Evolutionary conservation across 495 filamentous ascomycete genomes (phyloP).

Genomic region (Cercophora sp.): DNA sequence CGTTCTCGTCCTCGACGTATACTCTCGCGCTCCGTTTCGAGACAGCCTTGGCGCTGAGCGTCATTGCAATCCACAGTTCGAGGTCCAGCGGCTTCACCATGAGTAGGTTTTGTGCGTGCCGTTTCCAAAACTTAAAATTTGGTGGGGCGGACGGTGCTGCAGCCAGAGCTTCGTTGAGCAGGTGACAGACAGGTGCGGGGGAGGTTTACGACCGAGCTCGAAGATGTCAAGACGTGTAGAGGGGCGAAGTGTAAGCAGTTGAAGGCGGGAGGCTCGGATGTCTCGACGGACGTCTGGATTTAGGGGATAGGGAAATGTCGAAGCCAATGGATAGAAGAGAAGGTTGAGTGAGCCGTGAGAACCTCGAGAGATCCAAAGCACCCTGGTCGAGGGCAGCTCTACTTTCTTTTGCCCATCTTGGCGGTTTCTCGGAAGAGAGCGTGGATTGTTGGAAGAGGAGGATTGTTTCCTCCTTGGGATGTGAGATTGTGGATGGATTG

Average conservation of each 20-base stretch:
- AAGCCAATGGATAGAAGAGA: not conserved
- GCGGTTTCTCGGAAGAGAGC: not conserved
- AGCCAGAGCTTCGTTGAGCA: no score
- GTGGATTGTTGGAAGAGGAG: no score
- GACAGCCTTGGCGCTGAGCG: constrained; percentile 15
- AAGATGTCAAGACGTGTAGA: no score
- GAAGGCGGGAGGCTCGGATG: no score
- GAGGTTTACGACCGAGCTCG: no score
- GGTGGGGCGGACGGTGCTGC: not conserved
- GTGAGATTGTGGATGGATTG: no score
- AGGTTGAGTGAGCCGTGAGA: not conserved
- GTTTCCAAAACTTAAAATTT: not conserved
- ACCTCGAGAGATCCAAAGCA: constrained; percentile 12
- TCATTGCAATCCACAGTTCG: constrained; percentile 22
- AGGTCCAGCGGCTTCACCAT: no score
- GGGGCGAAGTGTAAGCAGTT: no score
- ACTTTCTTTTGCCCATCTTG: constrained; percentile 16
- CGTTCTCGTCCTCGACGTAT: constrained; percentile 21
- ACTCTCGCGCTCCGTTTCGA: constrained; percentile 24
- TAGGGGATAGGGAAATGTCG: no score
- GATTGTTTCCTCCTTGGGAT: no score
- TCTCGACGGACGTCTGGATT: no score
- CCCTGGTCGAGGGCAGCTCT: constrained; percentile 8
- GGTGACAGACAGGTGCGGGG: no score
- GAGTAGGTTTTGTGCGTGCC: not conserved